These are phyloP conservation scores for Ceratobasidium sp. DNA, from an alignment of 1,284 basidiomycete species.

Conservation along the genomic window DNA sequence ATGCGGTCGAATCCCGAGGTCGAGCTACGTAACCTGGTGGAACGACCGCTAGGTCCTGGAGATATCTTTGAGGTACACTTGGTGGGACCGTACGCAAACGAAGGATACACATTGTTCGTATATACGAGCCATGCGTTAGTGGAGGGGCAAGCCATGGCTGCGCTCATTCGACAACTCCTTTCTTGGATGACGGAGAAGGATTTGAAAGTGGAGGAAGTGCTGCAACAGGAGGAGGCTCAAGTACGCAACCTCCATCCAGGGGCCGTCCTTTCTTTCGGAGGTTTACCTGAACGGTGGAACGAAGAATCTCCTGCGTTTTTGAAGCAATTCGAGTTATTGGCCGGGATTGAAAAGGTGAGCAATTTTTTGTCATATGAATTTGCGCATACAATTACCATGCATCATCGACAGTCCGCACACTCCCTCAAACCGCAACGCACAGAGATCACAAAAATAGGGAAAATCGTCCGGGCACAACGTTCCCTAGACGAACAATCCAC, in stretches of 20 bases:
- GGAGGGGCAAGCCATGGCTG: constrained; percentile 27
- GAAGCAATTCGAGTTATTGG: not conserved
- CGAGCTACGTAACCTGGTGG: constrained; percentile 12
- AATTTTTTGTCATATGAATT: not conserved
- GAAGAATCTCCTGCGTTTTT: constrained; percentile 16
- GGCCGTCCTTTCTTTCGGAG: constrained; percentile 22
- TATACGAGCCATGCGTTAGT: constrained; percentile 30
- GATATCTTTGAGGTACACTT: constrained; percentile 12
- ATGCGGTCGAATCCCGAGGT: constrained; percentile 11
- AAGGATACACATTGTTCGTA: constrained; percentile 19
- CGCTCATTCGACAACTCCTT: constrained; percentile 3
- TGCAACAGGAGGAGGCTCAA: constrained; percentile 1
- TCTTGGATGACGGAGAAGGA: constrained; percentile 5
- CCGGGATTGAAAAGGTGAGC: constrained; percentile 15
- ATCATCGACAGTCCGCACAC: constrained; percentile 20
- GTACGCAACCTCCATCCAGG: constrained; percentile 26
- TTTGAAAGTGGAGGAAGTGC: constrained; percentile 16
- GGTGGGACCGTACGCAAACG: constrained; percentile 13
- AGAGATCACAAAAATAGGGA: constrained; percentile 20
- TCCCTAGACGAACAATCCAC: constrained; percentile 21
- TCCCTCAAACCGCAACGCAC: constrained; percentile 29
- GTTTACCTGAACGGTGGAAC: constrained; percentile 16
- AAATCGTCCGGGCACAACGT: constrained; percentile 28
- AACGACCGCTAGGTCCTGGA: not conserved
- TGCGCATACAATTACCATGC: not conserved